Evolutionary conservation across 306 rosid genomes (phyloP), one percentile per base, ranked within the genome.

Genomic region (Quercus ilex): DNA sequence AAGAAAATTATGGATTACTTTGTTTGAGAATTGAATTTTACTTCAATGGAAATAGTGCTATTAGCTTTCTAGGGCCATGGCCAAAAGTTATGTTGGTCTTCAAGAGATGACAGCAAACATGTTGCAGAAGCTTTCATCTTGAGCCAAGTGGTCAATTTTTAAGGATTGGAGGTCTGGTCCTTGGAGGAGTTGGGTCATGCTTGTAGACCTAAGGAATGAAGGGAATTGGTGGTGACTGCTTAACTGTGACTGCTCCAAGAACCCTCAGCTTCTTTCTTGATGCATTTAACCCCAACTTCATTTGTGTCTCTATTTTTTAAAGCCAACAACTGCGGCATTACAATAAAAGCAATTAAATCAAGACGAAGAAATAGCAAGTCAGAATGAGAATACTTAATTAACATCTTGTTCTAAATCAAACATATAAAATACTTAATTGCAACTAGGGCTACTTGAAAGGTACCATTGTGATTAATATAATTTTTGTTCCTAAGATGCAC

Each of bases 121-220:
- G 88, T 87, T 91, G 87, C 88, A 77, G 78, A 91, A 88, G 88
- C 79, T 75, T 80, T 89, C 92, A 33, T 89, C 93, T 83, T 89
- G 97, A 67, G 77, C 57, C 65, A 75, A 72, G 10, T 78, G 89
- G 49, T 80, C 84, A 52, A 57, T 60, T 74, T 80, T 80, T 35
- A 80, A 65, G 69, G 78, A 31, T 30, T 84, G 87, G 56, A 85
- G 84, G 70, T 90, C 94, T 19, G 91, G 57, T 76, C 96, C 87
- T 80, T 93, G 97, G 21, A 93, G 92, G 67, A 90, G 89, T 74
- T 94, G 98, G 41, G 97, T 89, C 30, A 90, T 88, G 89, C 83
- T 91, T 7, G 80, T 73, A 5, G 92, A 87, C 85, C 80, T 86
- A 6, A 80, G 84, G 55, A 84, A 83, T 33, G 77, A 69, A 2